Base-by-base conservation (phyloP, 768 basidiomycete genomes). In the Cystobasidiopsis lactophilus region DNA sequence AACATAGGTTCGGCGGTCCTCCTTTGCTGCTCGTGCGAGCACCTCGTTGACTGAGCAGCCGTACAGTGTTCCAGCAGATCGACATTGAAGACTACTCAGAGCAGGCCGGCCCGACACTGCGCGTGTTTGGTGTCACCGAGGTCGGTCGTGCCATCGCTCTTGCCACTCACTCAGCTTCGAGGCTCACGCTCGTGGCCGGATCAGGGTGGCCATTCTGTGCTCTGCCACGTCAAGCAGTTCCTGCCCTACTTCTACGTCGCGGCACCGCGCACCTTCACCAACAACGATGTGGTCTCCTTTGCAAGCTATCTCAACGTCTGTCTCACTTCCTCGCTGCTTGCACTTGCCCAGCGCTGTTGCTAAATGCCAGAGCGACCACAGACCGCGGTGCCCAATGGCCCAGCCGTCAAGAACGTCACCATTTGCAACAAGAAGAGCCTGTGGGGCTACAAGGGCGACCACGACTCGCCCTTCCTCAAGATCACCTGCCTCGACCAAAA, bases 191-290 rank as follows among this genome's bases (percentile, higher is more conserved):
- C 33, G 33, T 35, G 9, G 16, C n/a, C n/a, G n/a, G n/a, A 35
- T 16, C 53, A 89, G 82, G 72, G 70, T 1, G 91, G 91, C 0
- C 75, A 96, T 64, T 95, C 89, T 52, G 82, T 96, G 1, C 73
- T 95, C 16, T 80, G 79, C 2, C 76, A 80, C 56, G 73, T 98
- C 47, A 78, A 73, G 2, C 77, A 77, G 31, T 95, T 93, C 64
- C 66, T 77, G 46, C 91, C 93, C 0, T 96, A 98, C 66, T 93
- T 98, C 67, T 98, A 86, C 61, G 69, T 96, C 39, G 73, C 84
- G 2, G 75, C 79, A 29, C 93, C 93, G 30, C 75, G 80, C 18
- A 88, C 88, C 0, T 86, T 95, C 58, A 68, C 71, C 29, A 69
- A 73, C 30, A 71, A 74, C 18, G 86, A 95, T 59, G 62, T 80